Evolutionary conservation across 1,284 basidiomycete species (phyloP).

Genomic region (Chalciporus sp.): DNA sequence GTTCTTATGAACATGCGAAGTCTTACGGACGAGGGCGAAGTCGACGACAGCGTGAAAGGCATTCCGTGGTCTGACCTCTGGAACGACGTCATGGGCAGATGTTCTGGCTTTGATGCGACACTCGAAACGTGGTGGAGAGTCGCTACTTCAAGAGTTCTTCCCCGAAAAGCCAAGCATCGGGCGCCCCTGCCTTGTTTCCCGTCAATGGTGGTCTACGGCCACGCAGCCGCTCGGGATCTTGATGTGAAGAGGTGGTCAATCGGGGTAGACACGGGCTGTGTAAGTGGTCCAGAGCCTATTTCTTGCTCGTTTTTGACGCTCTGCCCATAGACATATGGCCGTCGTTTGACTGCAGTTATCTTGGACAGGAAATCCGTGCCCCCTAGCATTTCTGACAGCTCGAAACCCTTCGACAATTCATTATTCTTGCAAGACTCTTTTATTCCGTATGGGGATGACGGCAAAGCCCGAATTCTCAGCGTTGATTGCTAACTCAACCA

Average conservation of each 20-base stretch:
- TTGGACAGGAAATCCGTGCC: conserved; percentile 38
- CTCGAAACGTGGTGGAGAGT: background rate
- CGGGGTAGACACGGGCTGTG: conserved; percentile 83
- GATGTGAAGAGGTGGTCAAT: conserved; percentile 80
- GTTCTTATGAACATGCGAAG: conserved; percentile 76
- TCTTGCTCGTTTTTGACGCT: background rate
- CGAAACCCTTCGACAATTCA: background rate
- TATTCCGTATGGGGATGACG: conserved; percentile 34
- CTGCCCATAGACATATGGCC: conserved; percentile 47
- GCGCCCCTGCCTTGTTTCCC: conserved; percentile 66
- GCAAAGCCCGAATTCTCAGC: conserved; percentile 37
- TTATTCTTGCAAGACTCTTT: conserved; percentile 5
- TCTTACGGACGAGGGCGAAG: conserved; percentile 52
- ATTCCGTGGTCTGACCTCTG: conserved; percentile 75
- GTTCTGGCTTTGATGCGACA: conserved; percentile 50
- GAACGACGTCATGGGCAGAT: conserved; percentile 71
- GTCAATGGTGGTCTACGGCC: conserved; percentile 81
- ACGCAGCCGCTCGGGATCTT: conserved; percentile 73
- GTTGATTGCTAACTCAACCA: conserved; percentile 31
- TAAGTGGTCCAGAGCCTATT: conserved; percentile 38
- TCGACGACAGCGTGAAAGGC: conserved; percentile 64
- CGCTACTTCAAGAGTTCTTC: background rate
- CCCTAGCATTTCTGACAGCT: background rate
- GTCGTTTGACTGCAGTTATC: conserved; percentile 59
- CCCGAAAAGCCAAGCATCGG: conserved; percentile 19